Percentiles rank a stretch among this genome's conserved stretches.
phyloP scores from a whole-genome alignment of 2,329 filamentous ascomycete species.

The Pleomassaria siparia region DNA sequence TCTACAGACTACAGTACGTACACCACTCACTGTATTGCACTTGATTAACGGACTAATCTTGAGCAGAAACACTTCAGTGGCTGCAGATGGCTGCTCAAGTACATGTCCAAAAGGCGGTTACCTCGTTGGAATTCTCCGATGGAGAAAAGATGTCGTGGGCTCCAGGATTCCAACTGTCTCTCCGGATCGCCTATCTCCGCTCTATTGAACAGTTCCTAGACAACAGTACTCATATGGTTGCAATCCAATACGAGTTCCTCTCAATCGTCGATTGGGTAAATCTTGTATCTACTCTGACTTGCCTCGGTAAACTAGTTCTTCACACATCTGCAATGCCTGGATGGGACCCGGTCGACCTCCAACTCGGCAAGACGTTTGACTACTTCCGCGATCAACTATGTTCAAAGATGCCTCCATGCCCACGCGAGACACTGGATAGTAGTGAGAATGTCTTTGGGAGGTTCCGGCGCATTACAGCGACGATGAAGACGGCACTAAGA shows the following conservation, averaged over 20 bases:
- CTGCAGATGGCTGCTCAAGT: constrained; percentile 33
- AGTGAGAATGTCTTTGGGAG: constrained; percentile 36
- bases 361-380: constrained; percentile 35
- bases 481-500: constrained; percentile 31
- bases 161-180: constrained; percentile 37
- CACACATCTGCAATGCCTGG: constrained; percentile 33
- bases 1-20: constrained; percentile 34
- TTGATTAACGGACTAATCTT: background rate
- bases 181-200: constrained; percentile 34
- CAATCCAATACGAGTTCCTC: constrained; percentile 30
- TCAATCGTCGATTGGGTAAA: constrained; percentile 38
- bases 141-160: constrained; percentile 34
- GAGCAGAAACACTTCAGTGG: constrained; percentile 28
- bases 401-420: constrained; percentile 32
- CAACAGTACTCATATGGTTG: constrained; percentile 28
- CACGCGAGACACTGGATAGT: constrained; percentile 20
- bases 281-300: constrained; percentile 30
- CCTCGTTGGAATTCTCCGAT: constrained; percentile 30
- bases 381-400: constrained; percentile 36
- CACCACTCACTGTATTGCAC: background rate
- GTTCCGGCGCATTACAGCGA: constrained; percentile 36
- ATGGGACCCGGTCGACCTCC: constrained; percentile 36
- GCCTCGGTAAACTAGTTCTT: constrained; percentile 32
- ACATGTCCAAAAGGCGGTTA: constrained; percentile 29
- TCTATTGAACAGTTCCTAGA: constrained; percentile 39